A percentile compares a stretch with the other conserved stretches of the same genome.
Evolutionary conservation across 805 yeast species (phyloP).

Genomic region (Candida morakotiae): DNA sequence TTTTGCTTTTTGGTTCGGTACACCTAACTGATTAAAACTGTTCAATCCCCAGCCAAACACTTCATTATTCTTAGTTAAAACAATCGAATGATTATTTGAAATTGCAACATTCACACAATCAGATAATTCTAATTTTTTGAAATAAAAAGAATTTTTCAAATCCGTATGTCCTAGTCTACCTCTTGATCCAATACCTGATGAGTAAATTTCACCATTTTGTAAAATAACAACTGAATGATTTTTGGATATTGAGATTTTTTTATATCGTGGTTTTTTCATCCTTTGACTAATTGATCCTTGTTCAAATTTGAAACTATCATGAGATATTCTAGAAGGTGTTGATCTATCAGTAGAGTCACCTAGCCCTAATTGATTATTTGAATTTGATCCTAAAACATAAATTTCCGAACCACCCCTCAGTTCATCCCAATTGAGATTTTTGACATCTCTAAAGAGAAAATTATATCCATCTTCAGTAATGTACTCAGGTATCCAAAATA

Average conservation of each 20-base stretch:
- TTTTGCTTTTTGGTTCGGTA: slow-evolving; percentile 15
- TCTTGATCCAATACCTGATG: slow-evolving; percentile 65
- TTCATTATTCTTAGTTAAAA: slow-evolving; percentile 47
- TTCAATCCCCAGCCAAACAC: slow-evolving; percentile 81
- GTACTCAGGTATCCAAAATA: slow-evolving; percentile 41
- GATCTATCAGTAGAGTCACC: slow-evolving; percentile 52
- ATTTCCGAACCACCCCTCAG: slow-evolving; percentile 54
- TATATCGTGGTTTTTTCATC: slow-evolving; percentile 39
- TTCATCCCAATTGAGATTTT: slow-evolving; percentile 25
- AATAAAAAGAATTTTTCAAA: slow-evolving; percentile 36
- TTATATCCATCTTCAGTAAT: slow-evolving; percentile 33
- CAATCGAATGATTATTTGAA: slow-evolving; percentile 68
- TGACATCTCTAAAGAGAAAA: slow-evolving; percentile 15
- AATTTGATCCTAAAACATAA: slow-evolving; percentile 59
- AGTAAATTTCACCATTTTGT: slow-evolving; percentile 47
- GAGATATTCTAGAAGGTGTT: slow-evolving; percentile 38
- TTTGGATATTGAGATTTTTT: slow-evolving; percentile 51
- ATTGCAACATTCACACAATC: slow-evolving; percentile 33
- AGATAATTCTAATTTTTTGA: slow-evolving; percentile 31
- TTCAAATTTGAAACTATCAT: slow-evolving; percentile 17
- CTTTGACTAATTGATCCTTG: slow-evolving; percentile 10
- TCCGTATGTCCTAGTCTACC: slow-evolving; percentile 67
- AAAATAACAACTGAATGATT: slow-evolving; percentile 64
- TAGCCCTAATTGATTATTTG: slow-evolving; percentile 60
- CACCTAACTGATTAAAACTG: slow-evolving; percentile 62